Conservation (phyloP, 441 rosid genomes). For the Eutrema salsugineum region DNA sequence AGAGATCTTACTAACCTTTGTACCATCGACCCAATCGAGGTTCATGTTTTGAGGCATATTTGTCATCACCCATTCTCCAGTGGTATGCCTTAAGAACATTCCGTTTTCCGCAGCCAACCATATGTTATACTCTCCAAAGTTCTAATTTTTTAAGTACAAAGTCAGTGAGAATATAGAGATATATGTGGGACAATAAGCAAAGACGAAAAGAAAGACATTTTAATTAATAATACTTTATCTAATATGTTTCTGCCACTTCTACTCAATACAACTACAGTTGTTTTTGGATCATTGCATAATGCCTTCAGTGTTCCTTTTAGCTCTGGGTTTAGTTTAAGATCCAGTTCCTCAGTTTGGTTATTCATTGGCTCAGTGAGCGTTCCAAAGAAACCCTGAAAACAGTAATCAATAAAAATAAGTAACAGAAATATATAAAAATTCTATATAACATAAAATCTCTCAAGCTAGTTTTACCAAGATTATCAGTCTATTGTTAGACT, state of each 20-base stretch:
- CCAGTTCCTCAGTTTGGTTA: slow-evolving; percentile 9
- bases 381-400: slow-evolving; percentile 74
- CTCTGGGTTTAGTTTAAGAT: slow-evolving; percentile 59
- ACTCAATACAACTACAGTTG: slow-evolving; percentile 72
- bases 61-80: slow-evolving; percentile 85
- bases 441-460: background rate
- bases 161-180: background rate
- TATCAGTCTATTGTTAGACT: slow-evolving; percentile 66
- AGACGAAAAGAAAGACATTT: slow-evolving; percentile 9
- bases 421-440: no score
- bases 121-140: slow-evolving; percentile 65
- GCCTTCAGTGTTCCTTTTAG: slow-evolving; percentile 47
- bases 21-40: slow-evolving; percentile 88
- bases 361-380: slow-evolving; percentile 84
- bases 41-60: slow-evolving; percentile 84
- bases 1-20: slow-evolving; percentile 44
- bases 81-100: slow-evolving; percentile 70
- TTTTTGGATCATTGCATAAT: slow-evolving; percentile 62
- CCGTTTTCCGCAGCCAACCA: slow-evolving; percentile 97
- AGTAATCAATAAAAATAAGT: background rate
- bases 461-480: slow-evolving; percentile 51
- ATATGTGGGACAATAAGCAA: background rate
- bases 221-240: slow-evolving; percentile 48
- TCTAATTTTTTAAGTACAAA: slow-evolving; percentile 35
- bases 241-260: slow-evolving; percentile 58